phyloP scores from a whole-genome alignment of 106 monocot genomes.

The Dendrobium catenatum region DNA sequence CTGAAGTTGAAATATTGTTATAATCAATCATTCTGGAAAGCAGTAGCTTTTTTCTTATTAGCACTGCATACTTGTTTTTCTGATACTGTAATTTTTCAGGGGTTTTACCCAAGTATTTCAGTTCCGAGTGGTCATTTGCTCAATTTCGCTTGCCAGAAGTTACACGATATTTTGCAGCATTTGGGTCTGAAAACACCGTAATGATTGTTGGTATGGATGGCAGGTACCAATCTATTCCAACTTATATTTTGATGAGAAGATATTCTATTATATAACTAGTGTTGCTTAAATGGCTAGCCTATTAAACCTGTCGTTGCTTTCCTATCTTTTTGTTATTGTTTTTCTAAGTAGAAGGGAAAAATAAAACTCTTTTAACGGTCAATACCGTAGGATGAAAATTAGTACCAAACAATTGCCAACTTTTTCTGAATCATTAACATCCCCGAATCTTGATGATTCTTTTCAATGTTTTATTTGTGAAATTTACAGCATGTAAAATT shows the following conservation, averaged over 20 bases:
- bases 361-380: neutral
- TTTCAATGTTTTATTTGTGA: neutral
- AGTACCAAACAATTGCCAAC: neutral
- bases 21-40: neutral
- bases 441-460: neutral
- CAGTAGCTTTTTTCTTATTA: neutral
- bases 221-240: conserved; percentile 35
- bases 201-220: conserved; percentile 83
- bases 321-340: too few species aligned
- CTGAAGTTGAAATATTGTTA: neutral
- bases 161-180: conserved; percentile 67
- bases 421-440: neutral
- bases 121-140: conserved; percentile 98
- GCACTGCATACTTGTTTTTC: neutral
- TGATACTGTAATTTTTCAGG: conserved; percentile 29
- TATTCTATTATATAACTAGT: neutral
- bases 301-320: neutral
- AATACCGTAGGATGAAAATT: neutral
- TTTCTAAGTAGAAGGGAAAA: neutral
- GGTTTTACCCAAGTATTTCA: conserved; percentile 89
- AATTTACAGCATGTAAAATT: neutral
- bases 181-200: conserved; percentile 74
- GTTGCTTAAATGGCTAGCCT: neutral
- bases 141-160: conserved; percentile 82
- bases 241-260: neutral